Evolutionary conservation across 345 rosid species (phyloP).

Genomic region (Linum lewisii): DNA sequence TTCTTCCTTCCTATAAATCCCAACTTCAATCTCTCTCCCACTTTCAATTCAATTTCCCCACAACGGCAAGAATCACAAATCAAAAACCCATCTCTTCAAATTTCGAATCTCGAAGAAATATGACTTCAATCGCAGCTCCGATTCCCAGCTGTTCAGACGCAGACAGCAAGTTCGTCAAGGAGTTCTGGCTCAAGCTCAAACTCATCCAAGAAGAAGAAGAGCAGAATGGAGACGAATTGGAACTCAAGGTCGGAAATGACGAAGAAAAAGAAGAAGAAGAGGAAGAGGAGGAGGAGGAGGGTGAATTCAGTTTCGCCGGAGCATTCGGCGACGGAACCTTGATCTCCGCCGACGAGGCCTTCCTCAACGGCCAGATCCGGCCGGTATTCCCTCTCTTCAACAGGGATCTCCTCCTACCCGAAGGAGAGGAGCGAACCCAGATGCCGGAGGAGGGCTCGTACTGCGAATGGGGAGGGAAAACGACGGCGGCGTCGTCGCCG

Average conservation of each 20-base stretch:
- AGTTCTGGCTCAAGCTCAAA: slow-evolving; percentile 6
- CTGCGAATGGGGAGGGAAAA: slow-evolving; percentile 34
- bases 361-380: slow-evolving; percentile 39
- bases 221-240: neutral
- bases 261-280: slow-evolving; percentile 1
- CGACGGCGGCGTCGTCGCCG: slow-evolving; percentile 17
- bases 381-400: slow-evolving; percentile 38
- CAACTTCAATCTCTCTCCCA: too few relatives aligned
- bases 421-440: neutral
- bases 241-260: neutral
- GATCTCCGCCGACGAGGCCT: slow-evolving; percentile 32
- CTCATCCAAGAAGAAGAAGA: slow-evolving; percentile 7
- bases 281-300: slow-evolving; percentile 22
- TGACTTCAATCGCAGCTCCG: neutral
- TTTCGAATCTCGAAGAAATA: too few relatives aligned
- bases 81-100: too few relatives aligned
- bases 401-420: slow-evolving; percentile 21
- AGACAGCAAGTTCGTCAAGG: slow-evolving; percentile 1
- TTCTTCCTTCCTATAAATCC: too few relatives aligned
- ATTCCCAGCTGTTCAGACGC: neutral
- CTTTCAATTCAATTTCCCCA: too few relatives aligned
- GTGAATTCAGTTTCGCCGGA: slow-evolving; percentile 35
- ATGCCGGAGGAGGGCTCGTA: slow-evolving; percentile 19
- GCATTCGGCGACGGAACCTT: slow-evolving; percentile 23
- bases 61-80: too few relatives aligned